Evolutionary conservation across 345 rosid genomes (phyloP), one percentile per base, ranked within the genome.

Genomic region (Mercurialis annua): DNA sequence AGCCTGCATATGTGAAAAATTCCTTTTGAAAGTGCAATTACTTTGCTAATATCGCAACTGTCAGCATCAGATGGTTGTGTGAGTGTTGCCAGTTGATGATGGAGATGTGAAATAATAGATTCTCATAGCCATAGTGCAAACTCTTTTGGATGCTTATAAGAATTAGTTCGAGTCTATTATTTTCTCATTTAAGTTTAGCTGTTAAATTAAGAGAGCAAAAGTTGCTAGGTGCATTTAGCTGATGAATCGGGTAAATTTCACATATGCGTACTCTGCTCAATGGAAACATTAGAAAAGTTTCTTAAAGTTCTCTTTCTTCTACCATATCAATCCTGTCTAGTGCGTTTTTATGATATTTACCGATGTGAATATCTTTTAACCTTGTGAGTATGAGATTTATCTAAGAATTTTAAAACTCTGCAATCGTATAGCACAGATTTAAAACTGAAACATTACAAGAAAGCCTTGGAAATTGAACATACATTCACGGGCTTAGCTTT

Each of bases 21-120:
- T 66, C 12, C 43, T 20, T n/a, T n/a, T n/a, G 29, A 20, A 54
- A 27, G 6, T 18, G 34, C 23, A 46, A 20, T 59, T 36, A n/a
- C 63, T 30, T 42, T 9, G 42, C 51, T 61, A 14, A 5, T 46
- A 29, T 27, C 30, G 24, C 70, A 40, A 52, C 70, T 54, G 17
- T 38, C 31, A 26, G 21, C 31, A 27, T 6, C 17, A 57, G n/a
- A 3, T 53, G 0, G 40, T 29, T 43, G 43, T 59, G 34, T 29
- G 23, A 11, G 4, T 18, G 33, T 38, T 38, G 46, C 11, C 31
- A 10, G 27, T 43, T 4, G 5, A 20, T 12, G 23, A 30, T 70
- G 54, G 11, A 3, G 11, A 50, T 50, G 27, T 50, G 54, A 50
- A 50, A 20, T 21, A 3, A 21, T 20, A 10, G 7, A n/a, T 50